phyloP scores from a whole-genome alignment of 2,329 filamentous ascomycete species.

The Claviceps sp. region DNA sequence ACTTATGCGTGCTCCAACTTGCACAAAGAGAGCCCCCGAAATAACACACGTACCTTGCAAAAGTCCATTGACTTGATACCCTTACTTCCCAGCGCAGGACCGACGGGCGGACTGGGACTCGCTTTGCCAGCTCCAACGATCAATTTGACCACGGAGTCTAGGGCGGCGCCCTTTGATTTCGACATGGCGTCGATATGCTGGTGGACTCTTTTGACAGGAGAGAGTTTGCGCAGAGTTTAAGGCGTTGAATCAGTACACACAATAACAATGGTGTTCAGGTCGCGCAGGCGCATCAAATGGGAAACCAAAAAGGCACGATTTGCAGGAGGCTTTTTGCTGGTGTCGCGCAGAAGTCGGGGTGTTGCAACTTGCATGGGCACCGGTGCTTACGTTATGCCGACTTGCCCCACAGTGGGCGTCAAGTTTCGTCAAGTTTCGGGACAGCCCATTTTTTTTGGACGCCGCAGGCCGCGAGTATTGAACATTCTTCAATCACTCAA shows the following conservation, averaged over 20 bases:
- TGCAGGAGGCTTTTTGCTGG: not conserved
- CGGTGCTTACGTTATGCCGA: not conserved
- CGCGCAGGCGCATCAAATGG: not conserved
- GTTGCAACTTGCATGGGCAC: not conserved
- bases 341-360: not conserved
- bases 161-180: constrained; percentile 29
- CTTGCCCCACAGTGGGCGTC: not conserved
- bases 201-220: constrained; percentile 7
- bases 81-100: constrained; percentile 90
- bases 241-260: not conserved
- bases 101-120: constrained; percentile 86
- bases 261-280: not conserved
- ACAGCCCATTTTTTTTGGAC: not conserved
- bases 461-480: not conserved
- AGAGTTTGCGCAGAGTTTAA: not conserved
- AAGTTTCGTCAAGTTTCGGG: not conserved
- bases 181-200: constrained; percentile 31
- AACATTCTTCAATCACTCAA: not conserved
- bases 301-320: not conserved
- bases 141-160: constrained; percentile 81
- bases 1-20: not conserved
- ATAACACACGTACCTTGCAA: constrained; percentile 59
- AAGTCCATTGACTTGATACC: constrained; percentile 99
- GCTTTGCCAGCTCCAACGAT: constrained; percentile 95
- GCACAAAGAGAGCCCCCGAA: not conserved